Base-by-base conservation (phyloP, 2,329 filamentous ascomycete genomes). In the Harringtonia aguacate region DNA sequence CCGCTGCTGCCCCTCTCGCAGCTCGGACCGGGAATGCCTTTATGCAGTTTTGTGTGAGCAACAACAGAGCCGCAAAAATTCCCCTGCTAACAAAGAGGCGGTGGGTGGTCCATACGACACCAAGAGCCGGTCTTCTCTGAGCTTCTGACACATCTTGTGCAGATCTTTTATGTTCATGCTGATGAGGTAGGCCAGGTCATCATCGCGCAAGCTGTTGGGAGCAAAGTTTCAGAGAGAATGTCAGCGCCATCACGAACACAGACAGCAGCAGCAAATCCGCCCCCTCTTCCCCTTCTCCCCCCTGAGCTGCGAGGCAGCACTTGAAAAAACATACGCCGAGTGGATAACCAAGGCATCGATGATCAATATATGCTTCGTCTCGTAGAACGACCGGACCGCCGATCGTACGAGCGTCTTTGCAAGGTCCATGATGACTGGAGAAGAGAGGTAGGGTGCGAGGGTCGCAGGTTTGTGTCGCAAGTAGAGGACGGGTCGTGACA, bases 81-180 rank as follows among this genome's bases (percentile, higher is more conserved):
- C 3, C 28, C 20, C n/a, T 13, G 18, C 31, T 34, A 31, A 27
- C 29, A 8, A n/a, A 24, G 39, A 31, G 36, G 15, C 36, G 13
- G 22, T 29, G 46, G 43, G 24, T 46, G 34, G 39, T 46, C 37
- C 52, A 41, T 80, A 90, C 77, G 90, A 80, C 53, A 80, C 77
- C 47, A 97, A 69, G 56, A 98, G 79, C 43, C 90, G 83, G 58
- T 94, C 87, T 60, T 95, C 88, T 53, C 80, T 79, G 42, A 98
- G 73, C 55, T 80, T 84, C 48, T 84, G 88, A 61, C 86, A 90
- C 27, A 94, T 76, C 61, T 90, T 94, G 59, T 92, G 87, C 36
- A 97, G 74, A 56, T 94, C 86, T 60, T 98, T 97, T 34, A 81
- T 81, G 59, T 95, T 90, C 66, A 94, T 88, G 49, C 82, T 82